Evolutionary conservation across 2,329 filamentous ascomycete genomes (phyloP), one percentile per base, ranked within the genome.

Genomic region (Alternaria ventricosa): DNA sequence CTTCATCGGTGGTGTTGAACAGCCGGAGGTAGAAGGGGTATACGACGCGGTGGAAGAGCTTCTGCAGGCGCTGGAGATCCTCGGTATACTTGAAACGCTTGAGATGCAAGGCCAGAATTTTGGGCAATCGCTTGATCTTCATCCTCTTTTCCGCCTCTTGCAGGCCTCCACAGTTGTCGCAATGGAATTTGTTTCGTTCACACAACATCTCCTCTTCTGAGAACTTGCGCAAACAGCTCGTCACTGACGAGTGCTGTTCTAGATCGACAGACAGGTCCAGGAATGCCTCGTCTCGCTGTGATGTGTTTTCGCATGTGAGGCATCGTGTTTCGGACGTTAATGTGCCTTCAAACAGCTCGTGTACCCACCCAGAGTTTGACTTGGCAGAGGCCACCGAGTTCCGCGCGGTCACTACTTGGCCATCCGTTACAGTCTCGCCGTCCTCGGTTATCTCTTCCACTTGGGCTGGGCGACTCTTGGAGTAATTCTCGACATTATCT

Each of bases 51-150:
- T 99, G 95, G 78, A 98, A 98, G 46, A 99, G 87, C 81, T 99
- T 99, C 79, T 98, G 94, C 66, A 99, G 83, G 58, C 94, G 89
- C 69, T 94, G 96, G 75, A 96, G 88, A 79, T 98, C 95, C 77
- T 98, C 96, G 3, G 95, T 97, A 78, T 97, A 99, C 82, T 98
- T 98, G 85, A 99, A 99, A 60, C 96, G 89, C 82, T 99, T 99
- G 66, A 99, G 82, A 77, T 99, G 96, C 61, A 99, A 83, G 5
- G 96, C 94, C 67, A 99, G 82, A 63, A 99, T 93, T 75, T 93
- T 94, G 5, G 96, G 96, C 75, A 98, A 83, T 57, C 92, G 89
- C 84, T 99, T 98, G 72, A 99, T 95, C 84, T 98, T 99, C 96
- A 99, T 99, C 68, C 96, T 89, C 84, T 98, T 99, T 80, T 99